Evolutionary conservation across 2,329 filamentous ascomycete species (phyloP).

Genomic region (Pseudomassariella vexata): DNA sequence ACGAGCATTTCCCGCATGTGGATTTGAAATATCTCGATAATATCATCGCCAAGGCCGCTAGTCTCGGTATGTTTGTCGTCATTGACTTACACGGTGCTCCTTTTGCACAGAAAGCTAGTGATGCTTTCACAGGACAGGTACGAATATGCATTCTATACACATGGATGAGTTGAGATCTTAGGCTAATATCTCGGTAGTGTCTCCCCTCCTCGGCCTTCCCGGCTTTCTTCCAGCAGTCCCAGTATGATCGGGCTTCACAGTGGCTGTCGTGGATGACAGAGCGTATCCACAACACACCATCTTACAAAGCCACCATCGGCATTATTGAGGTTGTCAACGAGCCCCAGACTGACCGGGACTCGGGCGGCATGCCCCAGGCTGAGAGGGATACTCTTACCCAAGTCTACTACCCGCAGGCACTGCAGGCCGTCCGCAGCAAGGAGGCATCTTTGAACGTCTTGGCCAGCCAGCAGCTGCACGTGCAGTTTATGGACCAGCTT

Average conservation of each 20-base stretch:
- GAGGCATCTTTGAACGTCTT: slow-evolving; percentile 39
- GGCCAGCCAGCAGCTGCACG: slow-evolving; percentile 40
- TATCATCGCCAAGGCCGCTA: slow-evolving; percentile 24
- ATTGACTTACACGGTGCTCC: slow-evolving; percentile 18
- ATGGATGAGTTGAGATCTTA: no score
- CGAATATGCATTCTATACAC: no score
- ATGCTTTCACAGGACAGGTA: slow-evolving; percentile 19
- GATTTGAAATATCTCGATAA: slow-evolving; percentile 24
- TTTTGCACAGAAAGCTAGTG: slow-evolving; percentile 16
- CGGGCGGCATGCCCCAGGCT: slow-evolving; percentile 16
- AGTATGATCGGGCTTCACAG: slow-evolving; percentile 48
- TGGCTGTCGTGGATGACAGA: slow-evolving; percentile 53
- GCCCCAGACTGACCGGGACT: slow-evolving; percentile 29
- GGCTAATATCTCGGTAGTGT: no score
- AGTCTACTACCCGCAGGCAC: slow-evolving; percentile 42
- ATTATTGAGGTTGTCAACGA: slow-evolving; percentile 57
- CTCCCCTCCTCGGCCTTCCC: slow-evolving; percentile 22
- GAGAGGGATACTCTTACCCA: slow-evolving; percentile 24
- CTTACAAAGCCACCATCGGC: slow-evolving; percentile 45
- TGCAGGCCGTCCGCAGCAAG: slow-evolving; percentile 38
- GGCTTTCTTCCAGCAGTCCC: slow-evolving; percentile 52
- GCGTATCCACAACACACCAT: slow-evolving; percentile 40
- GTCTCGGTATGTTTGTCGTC: slow-evolving; percentile 27
- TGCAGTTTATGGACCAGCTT: slow-evolving; percentile 41
- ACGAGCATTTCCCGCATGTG: slow-evolving; percentile 17